These are phyloP conservation scores for Acer yangbiense DNA, from an alignment of 345 rosid genomes.

Conservation along the genomic window DNA sequence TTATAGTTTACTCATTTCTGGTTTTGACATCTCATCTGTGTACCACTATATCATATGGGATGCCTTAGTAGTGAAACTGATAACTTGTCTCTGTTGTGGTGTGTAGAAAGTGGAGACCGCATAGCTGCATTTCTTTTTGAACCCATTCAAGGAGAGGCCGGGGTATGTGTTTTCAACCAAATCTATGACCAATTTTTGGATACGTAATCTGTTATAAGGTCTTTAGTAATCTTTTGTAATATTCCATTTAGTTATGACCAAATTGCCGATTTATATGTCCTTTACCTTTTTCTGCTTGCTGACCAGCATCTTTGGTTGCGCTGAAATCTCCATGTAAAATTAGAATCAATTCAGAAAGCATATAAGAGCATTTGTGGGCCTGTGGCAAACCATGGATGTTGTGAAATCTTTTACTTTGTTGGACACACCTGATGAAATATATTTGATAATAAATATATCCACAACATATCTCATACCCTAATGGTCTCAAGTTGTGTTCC, in stretches of 20 bases:
- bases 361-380: background rate
- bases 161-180: slow-evolving; percentile 53
- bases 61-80: background rate
- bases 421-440: background rate
- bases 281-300: background rate
- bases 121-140: slow-evolving; percentile 96
- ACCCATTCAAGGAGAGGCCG: slow-evolving; percentile 99
- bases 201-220: background rate
- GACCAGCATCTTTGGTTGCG: background rate
- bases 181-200: slow-evolving; percentile 1
- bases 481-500: background rate
- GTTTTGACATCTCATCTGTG: background rate
- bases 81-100: slow-evolving; percentile 18
- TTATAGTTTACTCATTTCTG: background rate
- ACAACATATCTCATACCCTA: background rate
- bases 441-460: background rate
- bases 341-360: background rate
- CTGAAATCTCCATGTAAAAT: background rate
- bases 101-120: slow-evolving; percentile 68
- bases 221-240: background rate
- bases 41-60: slow-evolving; percentile 10
- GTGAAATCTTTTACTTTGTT: background rate
- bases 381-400: background rate
- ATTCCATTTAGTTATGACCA: background rate
- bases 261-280: background rate